A percentile compares a stretch with the other conserved stretches of the same genome.
Conservation (phyloP, 2,329 filamentous ascomycete genomes). For the Chaetomiaceae sp. region DNA sequence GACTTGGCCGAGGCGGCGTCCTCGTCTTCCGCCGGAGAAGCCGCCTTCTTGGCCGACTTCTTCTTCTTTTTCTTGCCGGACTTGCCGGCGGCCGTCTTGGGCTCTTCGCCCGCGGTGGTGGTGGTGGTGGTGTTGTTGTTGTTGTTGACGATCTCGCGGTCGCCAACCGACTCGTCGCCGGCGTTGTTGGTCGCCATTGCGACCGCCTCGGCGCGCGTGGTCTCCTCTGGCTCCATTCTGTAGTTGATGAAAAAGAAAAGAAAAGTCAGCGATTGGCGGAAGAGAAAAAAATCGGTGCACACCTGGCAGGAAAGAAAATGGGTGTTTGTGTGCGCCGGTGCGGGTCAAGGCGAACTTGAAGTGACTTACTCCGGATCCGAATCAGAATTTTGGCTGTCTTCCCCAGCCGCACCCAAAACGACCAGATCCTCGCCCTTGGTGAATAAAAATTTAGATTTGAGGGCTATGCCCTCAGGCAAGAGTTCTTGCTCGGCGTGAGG, state of each 20-base stretch:
- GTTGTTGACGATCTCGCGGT: not conserved
- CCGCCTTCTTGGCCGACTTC: constrained; percentile 1
- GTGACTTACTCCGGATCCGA: not conserved
- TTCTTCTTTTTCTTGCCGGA: constrained; percentile 2
- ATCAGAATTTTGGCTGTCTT: no score
- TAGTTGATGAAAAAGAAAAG: not conserved
- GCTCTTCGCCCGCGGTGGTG: not conserved
- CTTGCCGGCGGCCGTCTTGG: not conserved
- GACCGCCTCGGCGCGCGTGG: not conserved
- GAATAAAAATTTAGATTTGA: not conserved
- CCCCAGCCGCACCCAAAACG: not conserved
- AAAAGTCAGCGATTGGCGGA: not conserved
- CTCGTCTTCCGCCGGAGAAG: not conserved
- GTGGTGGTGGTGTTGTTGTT: not conserved
- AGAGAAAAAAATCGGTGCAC: not conserved
- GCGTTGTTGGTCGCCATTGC: not conserved
- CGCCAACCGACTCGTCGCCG: not conserved
- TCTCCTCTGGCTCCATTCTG: not conserved
- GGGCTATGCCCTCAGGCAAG: not conserved
- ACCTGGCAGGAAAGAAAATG: no score
- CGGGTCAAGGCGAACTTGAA: no score
- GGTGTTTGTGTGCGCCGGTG: no score
- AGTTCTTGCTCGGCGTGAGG: not conserved
- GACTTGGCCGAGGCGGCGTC: not conserved
- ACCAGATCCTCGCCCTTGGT: not conserved